Base-by-base conservation (phyloP, 2,329 filamentous ascomycete species). In the Diaporthe sp. region DNA sequence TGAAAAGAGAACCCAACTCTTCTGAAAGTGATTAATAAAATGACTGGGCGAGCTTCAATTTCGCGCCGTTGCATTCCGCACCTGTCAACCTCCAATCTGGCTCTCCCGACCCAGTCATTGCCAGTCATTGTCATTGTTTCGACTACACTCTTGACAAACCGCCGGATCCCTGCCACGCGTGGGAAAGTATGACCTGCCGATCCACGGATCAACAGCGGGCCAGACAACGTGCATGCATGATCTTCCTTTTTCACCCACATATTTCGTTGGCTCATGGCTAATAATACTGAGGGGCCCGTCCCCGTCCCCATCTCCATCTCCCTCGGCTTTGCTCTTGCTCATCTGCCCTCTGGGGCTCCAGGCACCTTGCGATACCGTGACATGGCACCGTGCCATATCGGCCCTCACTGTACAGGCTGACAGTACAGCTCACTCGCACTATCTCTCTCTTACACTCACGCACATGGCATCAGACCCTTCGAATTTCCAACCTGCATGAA, bases 261-360 rank as follows among this genome's bases (percentile, higher is more conserved):
- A 68, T 68, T 63, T 47, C 39, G 60, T 63, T 63, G 60, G 60
- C 65, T 51, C 37, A 53, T 68, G 34, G 65, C 65, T 68, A 68
- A 68, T 68, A 39, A 53, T 25, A 28, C 65, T 51, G 63, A 68
- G 63, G 31, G 25, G 42, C 47, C 65, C 65, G 53, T 68, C 7
- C 47, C 65, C 65, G 53, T 68, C 7, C 61, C 42, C 61, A 25
- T n/a, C 17, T 8, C 55, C 31, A 60, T 25, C 34, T 34, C 22
- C 57, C 15, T 31, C 12, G 31, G 47, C 65, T 31, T 31, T 53
- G 34, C 5, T 39, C 4, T n/a, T 68, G 65, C 65, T 68, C 44
- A 68, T 51, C 42, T 51, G 22, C 44, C 28, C 42, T 37, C 15
- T 63, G 37, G 39, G 60, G 7, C 39, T 17, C 25, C 39, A 31